These are phyloP conservation scores for Gynochthodes officinalis DNA, from an alignment of 257 asterid species.

Conservation along the genomic window DNA sequence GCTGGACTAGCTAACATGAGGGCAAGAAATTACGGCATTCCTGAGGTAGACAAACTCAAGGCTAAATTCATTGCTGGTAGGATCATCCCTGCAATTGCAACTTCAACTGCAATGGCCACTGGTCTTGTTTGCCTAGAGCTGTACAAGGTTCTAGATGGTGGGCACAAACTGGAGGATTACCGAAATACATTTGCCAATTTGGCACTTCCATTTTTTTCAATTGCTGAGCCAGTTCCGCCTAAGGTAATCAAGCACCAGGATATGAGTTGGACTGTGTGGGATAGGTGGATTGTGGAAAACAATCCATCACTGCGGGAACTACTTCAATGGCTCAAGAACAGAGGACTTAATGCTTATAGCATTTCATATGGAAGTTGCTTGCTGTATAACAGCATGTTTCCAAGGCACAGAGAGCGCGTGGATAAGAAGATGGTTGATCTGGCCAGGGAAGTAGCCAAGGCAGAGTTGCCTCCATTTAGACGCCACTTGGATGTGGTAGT, in stretches of 20 bases:
- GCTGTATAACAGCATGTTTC: slow-evolving; percentile 73
- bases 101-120: slow-evolving; percentile 87
- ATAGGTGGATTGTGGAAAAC: slow-evolving; percentile 62
- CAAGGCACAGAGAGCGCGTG: slow-evolving; percentile 76
- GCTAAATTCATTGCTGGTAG: slow-evolving; percentile 90
- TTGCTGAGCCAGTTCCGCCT: slow-evolving; percentile 79
- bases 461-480: slow-evolving; percentile 63
- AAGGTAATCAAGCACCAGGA: slow-evolving; percentile 59
- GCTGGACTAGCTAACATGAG: slow-evolving; percentile 94
- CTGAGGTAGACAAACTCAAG: slow-evolving; percentile 78
- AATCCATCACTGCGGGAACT: slow-evolving; percentile 71
- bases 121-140: slow-evolving; percentile 86
- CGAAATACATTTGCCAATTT: slow-evolving; percentile 85
- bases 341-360: slow-evolving; percentile 77
- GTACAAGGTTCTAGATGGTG: slow-evolving; percentile 63
- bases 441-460: slow-evolving; percentile 69
- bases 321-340: slow-evolving; percentile 66
- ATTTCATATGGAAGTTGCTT: slow-evolving; percentile 78
- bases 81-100: slow-evolving; percentile 86
- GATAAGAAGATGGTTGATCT: slow-evolving; percentile 63
- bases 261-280: slow-evolving; percentile 92
- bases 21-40: slow-evolving; percentile 82
- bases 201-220: slow-evolving; percentile 77
- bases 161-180: slow-evolving; percentile 76
- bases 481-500: slow-evolving; percentile 71